Base-by-base conservation (phyloP, 306 rosid genomes). In the Myrica gale region DNA sequence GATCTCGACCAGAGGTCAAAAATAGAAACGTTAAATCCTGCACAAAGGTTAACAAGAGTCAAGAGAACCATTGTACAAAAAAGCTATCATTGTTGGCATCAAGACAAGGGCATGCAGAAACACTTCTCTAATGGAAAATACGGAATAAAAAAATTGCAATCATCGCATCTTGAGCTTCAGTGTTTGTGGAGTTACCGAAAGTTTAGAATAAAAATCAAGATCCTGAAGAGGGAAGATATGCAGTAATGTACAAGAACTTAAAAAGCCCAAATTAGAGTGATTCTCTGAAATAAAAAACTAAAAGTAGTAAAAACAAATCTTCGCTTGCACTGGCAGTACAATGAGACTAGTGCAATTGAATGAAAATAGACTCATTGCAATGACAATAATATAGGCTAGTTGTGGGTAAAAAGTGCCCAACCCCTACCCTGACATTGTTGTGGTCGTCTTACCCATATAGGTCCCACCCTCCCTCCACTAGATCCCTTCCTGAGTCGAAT, bases 1-100 rank as follows among this genome's bases (percentile, higher is more conserved):
- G 98, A 88, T 95, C 98, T 84, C 96, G 86, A 73, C 87, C 85
- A 65, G 98, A 95, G 48, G 98, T 90, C 86, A 90, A 73, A 70
- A 92, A 76, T 74, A 95, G 93, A 84, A 95, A 90, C 39, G 73
- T 48, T 78, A 95, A 85, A 87, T 92, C 96, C 98, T 95, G 92
- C 93, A 87, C 54, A 79, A 32, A 72, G 80, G 71, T 79, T 75
- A 55, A 52, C 75, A 13, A n/a, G 67, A 62, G 23, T 77, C 74
- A 62, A 1, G 2, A 26, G 32, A 26, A 26, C 2, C 32, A 26
- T 26, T 26, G 32, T 26, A 70, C 77, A 74, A 79, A 86, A 41
- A 56, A 57, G 42, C 2, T 10, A 13, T 39, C 63, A 66, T 23
- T 66, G 26, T 71, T 74, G 71, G 67, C 63, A 74, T 51, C 54